Percentiles rank a stretch among this genome's conserved stretches.
These are phyloP conservation scores for Penicillium nordicum DNA, from an alignment of 2,329 filamentous ascomycete genomes.

Conservation along the genomic window DNA sequence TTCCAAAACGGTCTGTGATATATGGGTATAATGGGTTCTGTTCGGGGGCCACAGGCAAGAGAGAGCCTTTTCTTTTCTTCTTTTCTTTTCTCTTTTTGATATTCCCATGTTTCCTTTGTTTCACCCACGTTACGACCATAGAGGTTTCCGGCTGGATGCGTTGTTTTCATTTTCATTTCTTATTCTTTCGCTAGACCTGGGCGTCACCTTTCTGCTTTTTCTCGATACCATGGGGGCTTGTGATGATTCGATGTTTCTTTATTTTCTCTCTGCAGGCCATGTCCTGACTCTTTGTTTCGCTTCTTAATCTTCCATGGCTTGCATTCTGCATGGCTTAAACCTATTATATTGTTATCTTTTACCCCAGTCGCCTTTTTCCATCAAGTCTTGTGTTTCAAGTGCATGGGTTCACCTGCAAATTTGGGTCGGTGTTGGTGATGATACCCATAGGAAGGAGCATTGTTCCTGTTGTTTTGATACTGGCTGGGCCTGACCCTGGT, in stretches of 20 bases:
- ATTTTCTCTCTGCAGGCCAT: conserved; percentile 6
- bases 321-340: conserved; percentile 15
- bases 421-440: conserved; percentile 22
- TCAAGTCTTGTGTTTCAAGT: conserved; percentile 18
- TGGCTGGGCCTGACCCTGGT: not conserved
- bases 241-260: conserved; percentile 27
- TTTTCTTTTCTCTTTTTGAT: not conserved
- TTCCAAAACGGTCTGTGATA: conserved; percentile 9
- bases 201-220: conserved; percentile 28
- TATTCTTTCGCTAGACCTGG: conserved; percentile 39
- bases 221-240: conserved; percentile 29
- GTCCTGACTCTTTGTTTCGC: conserved; percentile 1
- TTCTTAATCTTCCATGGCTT: conserved; percentile 15
- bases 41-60: conserved; percentile 9
- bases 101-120: conserved; percentile 23
- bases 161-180: conserved; percentile 28
- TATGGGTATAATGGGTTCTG: conserved; percentile 12
- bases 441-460: conserved; percentile 21
- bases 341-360: not conserved
- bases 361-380: conserved; percentile 6
- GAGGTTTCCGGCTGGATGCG: conserved; percentile 35
- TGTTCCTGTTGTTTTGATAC: conserved; percentile 4
- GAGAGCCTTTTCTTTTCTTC: conserved; percentile 9
- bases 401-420: conserved; percentile 2
- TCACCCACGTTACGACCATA: conserved; percentile 37